These are phyloP conservation scores for Inonotus obliquus DNA, from an alignment of 1,284 basidiomycete species.

Conservation along the genomic window DNA sequence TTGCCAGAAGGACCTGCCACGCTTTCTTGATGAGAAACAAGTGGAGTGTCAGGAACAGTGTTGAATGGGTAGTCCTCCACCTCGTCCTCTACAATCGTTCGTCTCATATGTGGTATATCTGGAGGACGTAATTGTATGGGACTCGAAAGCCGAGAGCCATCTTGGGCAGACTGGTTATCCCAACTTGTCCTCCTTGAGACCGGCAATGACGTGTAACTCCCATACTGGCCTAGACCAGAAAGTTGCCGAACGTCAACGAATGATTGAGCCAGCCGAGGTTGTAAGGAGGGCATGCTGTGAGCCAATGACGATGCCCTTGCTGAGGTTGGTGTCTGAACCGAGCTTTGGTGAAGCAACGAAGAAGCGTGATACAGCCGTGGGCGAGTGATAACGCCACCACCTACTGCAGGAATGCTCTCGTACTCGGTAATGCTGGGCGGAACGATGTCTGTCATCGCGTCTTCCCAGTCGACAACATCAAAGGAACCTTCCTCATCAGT, in stretches of 20 bases:
- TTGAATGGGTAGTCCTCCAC: conserved; percentile 14
- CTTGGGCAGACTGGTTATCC: conserved; percentile 8
- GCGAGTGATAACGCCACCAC: conserved; percentile 58
- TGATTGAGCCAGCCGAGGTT: conserved; percentile 9
- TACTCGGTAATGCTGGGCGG: conserved; percentile 31
- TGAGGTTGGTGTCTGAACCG: neutral
- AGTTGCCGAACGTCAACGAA: conserved; percentile 10
- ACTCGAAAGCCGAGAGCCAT: neutral
- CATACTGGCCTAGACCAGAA: neutral
- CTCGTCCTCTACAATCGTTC: conserved; percentile 8
- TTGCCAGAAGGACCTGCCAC: conserved; percentile 24
- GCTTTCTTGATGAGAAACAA: conserved; percentile 3
- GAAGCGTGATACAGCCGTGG: conserved; percentile 57
- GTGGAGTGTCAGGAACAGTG: neutral
- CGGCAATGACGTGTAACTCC: neutral
- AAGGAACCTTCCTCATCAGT: conserved; percentile 51
- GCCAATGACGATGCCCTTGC: neutral
- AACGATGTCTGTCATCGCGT: conserved; percentile 34
- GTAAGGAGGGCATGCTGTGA: conserved; percentile 25
- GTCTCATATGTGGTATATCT: neutral
- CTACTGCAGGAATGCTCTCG: conserved; percentile 54
- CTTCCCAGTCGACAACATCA: conserved; percentile 67
- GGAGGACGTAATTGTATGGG: neutral
- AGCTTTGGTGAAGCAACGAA: conserved; percentile 10
- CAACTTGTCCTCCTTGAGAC: conserved; percentile 5